Base-by-base conservation (phyloP, 202 grass and related monocot species). In the Bolboschoenoplectus hybrid region DNA sequence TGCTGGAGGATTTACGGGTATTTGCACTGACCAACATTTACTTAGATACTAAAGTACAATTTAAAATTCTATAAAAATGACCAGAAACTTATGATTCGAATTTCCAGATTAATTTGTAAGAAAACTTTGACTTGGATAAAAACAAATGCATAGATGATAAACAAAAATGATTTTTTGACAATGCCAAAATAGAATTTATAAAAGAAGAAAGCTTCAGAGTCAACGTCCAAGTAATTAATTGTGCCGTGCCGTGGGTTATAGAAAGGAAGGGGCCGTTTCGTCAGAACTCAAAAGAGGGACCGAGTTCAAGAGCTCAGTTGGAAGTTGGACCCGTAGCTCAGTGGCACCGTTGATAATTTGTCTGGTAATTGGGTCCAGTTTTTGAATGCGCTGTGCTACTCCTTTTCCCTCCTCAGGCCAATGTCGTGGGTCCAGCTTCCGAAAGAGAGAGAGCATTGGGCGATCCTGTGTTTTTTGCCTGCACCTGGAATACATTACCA, bases 391-490 rank as follows among this genome's bases (percentile, higher is more conserved):
- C 82, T 65, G 62, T 50, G 62, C 19, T 61, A 1, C 43, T 35
- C 5, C 49, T 52, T 61, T 83, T 84, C 66, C 82, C 82, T 71
- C 47, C 82, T 26, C 45, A 56, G 47, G 49, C 82, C 81, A 84
- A 58, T 69, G 47, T 41, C 47, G 82, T 70, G 62, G 82, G 82
- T 58, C 82, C 82, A n/a, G 47, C 65, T 70, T 57, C 35, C 14
- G 82, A 84, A 84, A 84, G 82, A 84, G 47, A 63, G 80, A 71
- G 82, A 26, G 49, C 82, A 84, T 84, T 53, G 82, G 63, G 47
- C 82, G 58, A 84, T 20, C 63, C 1, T 11, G n/a, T 13, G 0
- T 56, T 53, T 40, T 84, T 36, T 72, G 64, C 47, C 8, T 84
- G 49, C 11, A 58, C 82, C 46, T 20, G 82, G 81, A 46, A 49